These are phyloP conservation scores for Adansonia grandidieri DNA, from an alignment of 441 rosid genomes.

Conservation along the genomic window DNA sequence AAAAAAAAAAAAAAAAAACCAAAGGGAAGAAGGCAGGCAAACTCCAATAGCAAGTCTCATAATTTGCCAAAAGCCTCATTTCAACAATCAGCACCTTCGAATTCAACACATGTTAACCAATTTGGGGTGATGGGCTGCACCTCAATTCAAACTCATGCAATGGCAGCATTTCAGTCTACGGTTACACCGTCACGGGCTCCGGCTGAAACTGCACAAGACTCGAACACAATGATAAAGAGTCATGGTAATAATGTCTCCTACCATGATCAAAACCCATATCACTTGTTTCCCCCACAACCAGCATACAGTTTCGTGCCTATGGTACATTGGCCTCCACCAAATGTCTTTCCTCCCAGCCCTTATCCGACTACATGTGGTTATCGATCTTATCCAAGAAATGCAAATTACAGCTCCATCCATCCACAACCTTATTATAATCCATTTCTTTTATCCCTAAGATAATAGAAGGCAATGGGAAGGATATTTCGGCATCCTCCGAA, in stretches of 20 bases:
- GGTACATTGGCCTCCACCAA: conserved; percentile 59
- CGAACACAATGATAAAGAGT: conserved; percentile 29
- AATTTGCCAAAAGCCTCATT: conserved; percentile 33
- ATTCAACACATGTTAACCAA: conserved; percentile 28
- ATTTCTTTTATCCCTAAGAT: conserved; percentile 32
- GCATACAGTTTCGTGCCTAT: conserved; percentile 53
- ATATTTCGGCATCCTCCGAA: conserved; percentile 29
- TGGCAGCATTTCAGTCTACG: conserved; percentile 38
- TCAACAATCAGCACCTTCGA: conserved; percentile 33
- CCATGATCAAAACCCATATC: conserved; percentile 40
- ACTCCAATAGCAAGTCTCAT: conserved; percentile 29
- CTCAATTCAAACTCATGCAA: conserved; percentile 35
- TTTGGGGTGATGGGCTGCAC: conserved; percentile 45
- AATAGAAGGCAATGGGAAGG: conserved; percentile 31
- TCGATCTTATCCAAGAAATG: conserved; percentile 38
- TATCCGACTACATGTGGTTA: conserved; percentile 42
- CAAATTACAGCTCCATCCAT: conserved; percentile 39
- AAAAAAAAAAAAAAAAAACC: conserved; percentile 27
- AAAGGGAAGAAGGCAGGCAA: conserved; percentile 42
- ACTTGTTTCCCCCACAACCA: conserved; percentile 42
- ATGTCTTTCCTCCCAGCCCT: conserved; percentile 44
- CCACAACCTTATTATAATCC: conserved; percentile 44
- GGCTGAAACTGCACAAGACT: conserved; percentile 9
- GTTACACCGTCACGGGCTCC: conserved; percentile 32
- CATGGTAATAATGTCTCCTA: conserved; percentile 29